phyloP scores from a whole-genome alignment of 2,329 filamentous ascomycete genomes.

The Hortaea sp. region DNA sequence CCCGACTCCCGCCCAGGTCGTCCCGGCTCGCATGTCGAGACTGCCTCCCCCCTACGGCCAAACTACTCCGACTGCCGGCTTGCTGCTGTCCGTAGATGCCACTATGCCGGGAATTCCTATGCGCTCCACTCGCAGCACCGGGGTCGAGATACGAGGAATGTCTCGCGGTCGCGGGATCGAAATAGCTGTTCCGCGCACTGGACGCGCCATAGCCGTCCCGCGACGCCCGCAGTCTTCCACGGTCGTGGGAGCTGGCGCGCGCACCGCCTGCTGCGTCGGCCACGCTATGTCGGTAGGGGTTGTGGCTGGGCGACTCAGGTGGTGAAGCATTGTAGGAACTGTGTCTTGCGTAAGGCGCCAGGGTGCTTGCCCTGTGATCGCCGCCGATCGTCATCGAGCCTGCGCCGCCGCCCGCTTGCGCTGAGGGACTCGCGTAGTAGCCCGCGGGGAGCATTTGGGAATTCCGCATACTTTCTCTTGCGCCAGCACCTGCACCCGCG shows the following conservation, averaged over 20 bases:
- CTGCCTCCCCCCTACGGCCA: slow-evolving; percentile 18
- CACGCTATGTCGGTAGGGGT: slow-evolving; percentile 6
- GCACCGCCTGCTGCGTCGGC: slow-evolving; percentile 5
- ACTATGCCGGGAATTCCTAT: neutral
- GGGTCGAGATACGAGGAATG: neutral
- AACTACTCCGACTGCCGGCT: slow-evolving; percentile 25
- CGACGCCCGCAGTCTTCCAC: neutral
- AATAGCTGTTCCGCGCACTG: slow-evolving; percentile 12
- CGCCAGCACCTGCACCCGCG: slow-evolving; percentile 4
- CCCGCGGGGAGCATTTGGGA: slow-evolving; percentile 82
- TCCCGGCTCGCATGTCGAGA: slow-evolving; percentile 31
- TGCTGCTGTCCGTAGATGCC: slow-evolving; percentile 18
- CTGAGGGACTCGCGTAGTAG: slow-evolving; percentile 69
- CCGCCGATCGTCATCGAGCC: slow-evolving; percentile 36
- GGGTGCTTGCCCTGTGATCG: slow-evolving; percentile 5
- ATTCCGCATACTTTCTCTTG: slow-evolving; percentile 44
- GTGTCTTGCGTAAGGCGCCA: slow-evolving; percentile 21
- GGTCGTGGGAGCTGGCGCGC: slow-evolving; percentile 7
- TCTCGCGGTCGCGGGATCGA: slow-evolving; percentile 3
- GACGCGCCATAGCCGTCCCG: slow-evolving; percentile 6
- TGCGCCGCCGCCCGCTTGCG: slow-evolving; percentile 32
- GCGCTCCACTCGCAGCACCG: slow-evolving; percentile 3
- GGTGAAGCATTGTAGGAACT: slow-evolving; percentile 16
- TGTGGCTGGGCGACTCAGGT: slow-evolving; percentile 15
- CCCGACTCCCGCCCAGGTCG: slow-evolving; percentile 55